Evolutionary conservation across 192 early-diverging fungal genomes (phyloP).

Genomic region (Gryganskiella cystojenkinii): DNA sequence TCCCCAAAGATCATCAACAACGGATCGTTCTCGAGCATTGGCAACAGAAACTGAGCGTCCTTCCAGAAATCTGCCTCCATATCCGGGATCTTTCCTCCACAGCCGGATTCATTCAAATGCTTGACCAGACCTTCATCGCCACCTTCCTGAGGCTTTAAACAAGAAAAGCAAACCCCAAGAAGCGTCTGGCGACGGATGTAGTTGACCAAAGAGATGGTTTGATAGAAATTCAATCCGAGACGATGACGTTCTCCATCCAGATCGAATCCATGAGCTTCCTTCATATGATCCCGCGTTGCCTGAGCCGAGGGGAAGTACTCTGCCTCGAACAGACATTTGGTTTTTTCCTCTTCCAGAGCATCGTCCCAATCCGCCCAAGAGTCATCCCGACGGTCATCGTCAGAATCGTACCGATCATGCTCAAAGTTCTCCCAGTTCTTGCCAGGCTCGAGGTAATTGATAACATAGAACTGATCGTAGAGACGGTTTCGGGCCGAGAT

Average conservation of each 20-base stretch:
- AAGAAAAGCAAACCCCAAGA: constrained; percentile 76
- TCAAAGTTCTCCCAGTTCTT: constrained; percentile 93
- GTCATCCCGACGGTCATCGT: constrained; percentile 74
- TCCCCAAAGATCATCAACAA: constrained; percentile 82
- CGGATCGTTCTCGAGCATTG: constrained; percentile 88
- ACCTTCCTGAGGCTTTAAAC: constrained; percentile 61
- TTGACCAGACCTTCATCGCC: constrained; percentile 53
- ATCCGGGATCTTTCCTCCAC: constrained; percentile 62
- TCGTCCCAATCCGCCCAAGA: constrained; percentile 90
- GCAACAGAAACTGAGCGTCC: constrained; percentile 80
- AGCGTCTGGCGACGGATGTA: constrained; percentile 80
- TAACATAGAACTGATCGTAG: constrained; percentile 95
- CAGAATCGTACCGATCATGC: constrained; percentile 80
- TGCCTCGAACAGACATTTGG: constrained; percentile 87
- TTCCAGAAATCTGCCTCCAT: constrained; percentile 74
- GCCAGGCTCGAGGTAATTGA: constrained; percentile 92
- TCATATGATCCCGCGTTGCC: constrained; percentile 79
- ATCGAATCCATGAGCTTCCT: constrained; percentile 80
- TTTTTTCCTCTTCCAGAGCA: constrained; percentile 67
- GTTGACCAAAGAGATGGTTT: constrained; percentile 87
- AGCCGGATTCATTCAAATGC: constrained; percentile 73
- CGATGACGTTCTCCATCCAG: constrained; percentile 63
- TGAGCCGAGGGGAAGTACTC: constrained; percentile 68
- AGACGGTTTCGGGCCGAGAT: constrained; percentile 89
- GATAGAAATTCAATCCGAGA: constrained; percentile 83